Evolutionary conservation across 2,329 filamentous ascomycete genomes (phyloP), one percentile per base, ranked within the genome.

Genomic region (Calonectria henricotiae): DNA sequence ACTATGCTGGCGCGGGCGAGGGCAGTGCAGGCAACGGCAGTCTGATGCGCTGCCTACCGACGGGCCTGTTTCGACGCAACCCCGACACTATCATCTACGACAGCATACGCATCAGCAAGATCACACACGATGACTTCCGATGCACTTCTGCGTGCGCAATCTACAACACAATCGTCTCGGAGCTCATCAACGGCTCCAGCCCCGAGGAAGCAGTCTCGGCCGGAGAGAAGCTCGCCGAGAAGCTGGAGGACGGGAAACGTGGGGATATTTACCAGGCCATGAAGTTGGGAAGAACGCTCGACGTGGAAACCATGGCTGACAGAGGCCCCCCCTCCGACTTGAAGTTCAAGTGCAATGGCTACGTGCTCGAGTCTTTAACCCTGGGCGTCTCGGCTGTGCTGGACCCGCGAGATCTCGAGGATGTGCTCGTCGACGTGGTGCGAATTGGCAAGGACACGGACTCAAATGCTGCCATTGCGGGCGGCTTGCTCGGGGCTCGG

Each of bases 41-140:
- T 41, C 73, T 87, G 70, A 87, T 87, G 85, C 80, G 85, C 4
- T 87, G 85, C 70, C 78, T 87, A 1, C 82, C 85, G 0, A 86
- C 84, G 0, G 85, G 77, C 0, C 73, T 86, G 15, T 86, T 87
- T 62, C 78, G 80, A 35, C 23, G 15, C 0, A 78, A 81, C 12
- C 62, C 60, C 2, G 73, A 77, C 1, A 76, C 68, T 30, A 23
- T 82, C 5, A 58, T 82, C 4, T 47, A 54, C 1, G 82, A 85
- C 60, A 82, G 80, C 51, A 63, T 79, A 8, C 77, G 78, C 5
- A 82, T 86, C 65, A 84, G 82, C 58, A 79, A 77, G 17, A 75
- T 85, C 37, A 85, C 83, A 0, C 83, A 85, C 67, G 73, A 84
- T 63, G 83, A 85, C 64, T 23, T 37, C 9, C 70, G 79, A 32